Conservation (phyloP, 2,329 filamentous ascomycete species). For the Aspergillus cejpii region DNA sequence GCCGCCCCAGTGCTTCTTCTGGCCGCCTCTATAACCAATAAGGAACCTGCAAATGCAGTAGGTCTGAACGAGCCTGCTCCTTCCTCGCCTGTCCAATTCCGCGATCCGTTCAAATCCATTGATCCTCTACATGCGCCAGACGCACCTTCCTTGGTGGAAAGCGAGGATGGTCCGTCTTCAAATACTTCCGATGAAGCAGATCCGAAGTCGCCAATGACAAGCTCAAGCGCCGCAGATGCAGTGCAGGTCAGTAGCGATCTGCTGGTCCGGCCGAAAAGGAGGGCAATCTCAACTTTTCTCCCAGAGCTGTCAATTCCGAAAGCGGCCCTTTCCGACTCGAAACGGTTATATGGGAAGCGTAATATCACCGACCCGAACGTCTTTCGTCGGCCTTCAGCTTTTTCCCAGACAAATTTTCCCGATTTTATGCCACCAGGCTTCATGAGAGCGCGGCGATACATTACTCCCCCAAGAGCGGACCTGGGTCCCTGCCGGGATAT, state of each 20-base stretch:
- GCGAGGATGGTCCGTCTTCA: conserved; percentile 13
- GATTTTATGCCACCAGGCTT: conserved; percentile 10
- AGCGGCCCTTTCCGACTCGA: conserved; percentile 20
- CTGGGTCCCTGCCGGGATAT: conserved; percentile 15
- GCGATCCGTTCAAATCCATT: conserved; percentile 26
- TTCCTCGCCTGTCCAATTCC: conserved; percentile 24
- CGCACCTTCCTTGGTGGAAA: conserved; percentile 7
- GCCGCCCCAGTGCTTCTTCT: conserved; percentile 46
- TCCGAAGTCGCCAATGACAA: conserved; percentile 18
- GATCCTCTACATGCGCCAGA: conserved; percentile 6
- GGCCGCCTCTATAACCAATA: conserved; percentile 34
- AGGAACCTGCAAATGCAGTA: conserved; percentile 19
- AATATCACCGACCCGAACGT: conserved; percentile 39
- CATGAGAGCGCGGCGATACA: conserved; percentile 10
- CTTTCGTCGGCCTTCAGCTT: conserved; percentile 32
- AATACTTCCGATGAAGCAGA: conserved; percentile 20
- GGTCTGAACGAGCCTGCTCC: conserved; percentile 21
- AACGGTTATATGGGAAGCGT: conserved; percentile 27
- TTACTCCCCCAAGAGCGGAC: conserved; percentile 19
- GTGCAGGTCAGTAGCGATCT: conserved; percentile 31
- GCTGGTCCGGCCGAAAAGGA: conserved; percentile 25
- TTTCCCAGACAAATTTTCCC: conserved; percentile 23
- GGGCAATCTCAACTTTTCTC: conserved; percentile 27
- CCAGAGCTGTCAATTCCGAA: conserved; percentile 23
- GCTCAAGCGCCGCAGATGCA: conserved; percentile 17